Evolutionary conservation across 2,329 filamentous ascomycete species (phyloP).

Genomic region (Domatiomyces globalis): DNA sequence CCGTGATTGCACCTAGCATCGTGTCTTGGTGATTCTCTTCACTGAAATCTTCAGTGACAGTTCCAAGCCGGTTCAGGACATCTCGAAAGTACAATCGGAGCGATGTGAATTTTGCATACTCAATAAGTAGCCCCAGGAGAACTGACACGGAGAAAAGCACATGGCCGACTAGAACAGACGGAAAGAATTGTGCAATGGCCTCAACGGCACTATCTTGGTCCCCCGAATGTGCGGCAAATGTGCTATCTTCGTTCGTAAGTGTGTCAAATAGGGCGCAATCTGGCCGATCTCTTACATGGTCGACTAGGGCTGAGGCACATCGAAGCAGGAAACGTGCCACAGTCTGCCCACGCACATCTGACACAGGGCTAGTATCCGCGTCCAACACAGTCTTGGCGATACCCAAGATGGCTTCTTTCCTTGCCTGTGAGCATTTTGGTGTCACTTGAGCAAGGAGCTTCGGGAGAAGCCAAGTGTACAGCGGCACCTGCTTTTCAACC

Average conservation of each 20-base stretch:
- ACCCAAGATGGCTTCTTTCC: neutral
- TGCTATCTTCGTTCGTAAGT: neutral
- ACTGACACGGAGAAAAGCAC: neutral
- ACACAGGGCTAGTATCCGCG: neutral
- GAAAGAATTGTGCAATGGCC: neutral
- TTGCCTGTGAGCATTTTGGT: neutral
- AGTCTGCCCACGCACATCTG: neutral
- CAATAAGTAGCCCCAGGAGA: neutral
- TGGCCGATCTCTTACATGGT: neutral
- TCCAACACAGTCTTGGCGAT: neutral
- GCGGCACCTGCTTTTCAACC: constrained; percentile 26
- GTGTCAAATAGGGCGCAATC: neutral
- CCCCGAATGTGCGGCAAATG: too few species aligned
- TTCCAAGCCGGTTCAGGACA: neutral
- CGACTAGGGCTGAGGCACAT: neutral
- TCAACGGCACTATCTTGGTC: neutral
- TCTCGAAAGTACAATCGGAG: neutral
- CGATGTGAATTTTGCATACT: neutral
- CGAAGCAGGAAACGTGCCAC: neutral
- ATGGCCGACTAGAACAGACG: neutral
- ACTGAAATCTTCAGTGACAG: neutral
- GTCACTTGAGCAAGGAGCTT: constrained; percentile 36
- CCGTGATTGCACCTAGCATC: neutral
- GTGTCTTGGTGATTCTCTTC: neutral
- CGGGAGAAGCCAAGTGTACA: constrained; percentile 41